A percentile compares a stretch with the other conserved stretches of the same genome.
These are phyloP conservation scores for Wickerhamiella azymoides DNA, from an alignment of 805 yeast genomes.

Conservation along the genomic window DNA sequence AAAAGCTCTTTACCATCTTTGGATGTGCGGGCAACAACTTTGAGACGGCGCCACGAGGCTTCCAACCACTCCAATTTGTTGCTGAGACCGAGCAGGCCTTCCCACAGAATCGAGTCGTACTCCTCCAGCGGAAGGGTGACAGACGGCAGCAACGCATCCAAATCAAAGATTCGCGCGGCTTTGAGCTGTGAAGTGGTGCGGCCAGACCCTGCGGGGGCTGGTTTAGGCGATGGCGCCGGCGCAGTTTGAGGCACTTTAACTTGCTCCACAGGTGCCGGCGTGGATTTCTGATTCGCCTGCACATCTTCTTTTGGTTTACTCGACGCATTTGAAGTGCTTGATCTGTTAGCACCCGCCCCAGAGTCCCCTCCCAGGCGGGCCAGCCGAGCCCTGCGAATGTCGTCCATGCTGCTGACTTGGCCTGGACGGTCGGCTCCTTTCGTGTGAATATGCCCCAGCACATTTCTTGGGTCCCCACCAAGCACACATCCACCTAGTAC, in stretches of 20 bases:
- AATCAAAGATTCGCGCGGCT: background rate
- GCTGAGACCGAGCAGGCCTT: background rate
- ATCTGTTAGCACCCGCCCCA: no score
- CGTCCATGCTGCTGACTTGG: conserved; percentile 4
- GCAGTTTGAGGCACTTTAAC: background rate
- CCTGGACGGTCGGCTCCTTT: no score
- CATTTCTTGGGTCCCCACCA: no score
- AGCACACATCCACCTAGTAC: no score
- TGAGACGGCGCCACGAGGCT: conserved; percentile 10
- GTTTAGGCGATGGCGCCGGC: background rate
- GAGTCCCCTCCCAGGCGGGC: background rate
- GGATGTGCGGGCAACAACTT: conserved; percentile 3
- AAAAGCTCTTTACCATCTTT: background rate
- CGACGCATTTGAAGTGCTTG: no score
- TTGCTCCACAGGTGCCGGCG: background rate
- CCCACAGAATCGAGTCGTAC: conserved; percentile 9
- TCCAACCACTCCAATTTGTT: conserved; percentile 10
- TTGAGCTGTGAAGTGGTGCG: background rate
- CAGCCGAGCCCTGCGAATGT: conserved; percentile 4
- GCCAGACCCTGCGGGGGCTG: background rate
- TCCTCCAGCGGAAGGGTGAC: conserved; percentile 1
- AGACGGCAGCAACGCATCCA: background rate
- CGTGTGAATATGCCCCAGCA: background rate
- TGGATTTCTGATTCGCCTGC: background rate
- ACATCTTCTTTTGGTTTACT: background rate